phyloP scores from a whole-genome alignment of 768 basidiomycete genomes.

The Amanita pallidorosea region DNA sequence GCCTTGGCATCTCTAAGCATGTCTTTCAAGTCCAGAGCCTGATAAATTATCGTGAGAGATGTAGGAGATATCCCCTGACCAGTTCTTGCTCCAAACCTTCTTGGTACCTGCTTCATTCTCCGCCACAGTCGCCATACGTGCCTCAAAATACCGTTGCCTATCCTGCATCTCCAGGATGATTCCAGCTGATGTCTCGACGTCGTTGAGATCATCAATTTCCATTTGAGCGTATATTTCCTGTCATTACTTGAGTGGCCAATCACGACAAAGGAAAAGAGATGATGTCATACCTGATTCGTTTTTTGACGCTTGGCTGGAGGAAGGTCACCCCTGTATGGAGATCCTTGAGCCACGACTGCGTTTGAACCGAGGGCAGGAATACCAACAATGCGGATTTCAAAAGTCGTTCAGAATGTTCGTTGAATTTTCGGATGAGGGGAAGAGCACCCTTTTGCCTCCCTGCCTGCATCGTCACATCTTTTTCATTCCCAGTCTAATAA shows the following conservation, averaged over 20 bases:
- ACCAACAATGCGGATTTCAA: constrained; percentile 68
- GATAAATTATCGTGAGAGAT: constrained; percentile 1
- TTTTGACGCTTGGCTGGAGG: constrained; percentile 53
- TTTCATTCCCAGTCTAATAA: constrained; percentile 80
- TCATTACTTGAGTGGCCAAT: constrained; percentile 3
- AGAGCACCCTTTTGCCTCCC: constrained; percentile 81
- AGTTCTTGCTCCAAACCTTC: constrained; percentile 13
- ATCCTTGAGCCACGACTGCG: constrained; percentile 1
- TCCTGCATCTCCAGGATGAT: constrained; percentile 85
- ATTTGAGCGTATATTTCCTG: constrained; percentile 44
- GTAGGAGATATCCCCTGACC: background rate
- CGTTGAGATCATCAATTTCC: constrained; percentile 78
- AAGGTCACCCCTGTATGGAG: constrained; percentile 36
- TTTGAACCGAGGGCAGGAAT: background rate
- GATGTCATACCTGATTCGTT: constrained; percentile 28
- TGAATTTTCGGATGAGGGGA: constrained; percentile 93
- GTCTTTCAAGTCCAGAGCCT: constrained; percentile 36
- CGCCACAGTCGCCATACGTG: constrained; percentile 29
- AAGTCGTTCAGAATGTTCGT: constrained; percentile 90
- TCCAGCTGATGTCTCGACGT: constrained; percentile 50
- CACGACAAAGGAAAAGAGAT: background rate
- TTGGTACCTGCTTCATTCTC: constrained; percentile 18
- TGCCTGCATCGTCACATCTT: constrained; percentile 92
- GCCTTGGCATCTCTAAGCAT: constrained; percentile 37
- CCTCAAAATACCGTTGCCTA: constrained; percentile 75